Conservation (phyloP, 441 rosid genomes). For the Populus tomentosa region DNA sequence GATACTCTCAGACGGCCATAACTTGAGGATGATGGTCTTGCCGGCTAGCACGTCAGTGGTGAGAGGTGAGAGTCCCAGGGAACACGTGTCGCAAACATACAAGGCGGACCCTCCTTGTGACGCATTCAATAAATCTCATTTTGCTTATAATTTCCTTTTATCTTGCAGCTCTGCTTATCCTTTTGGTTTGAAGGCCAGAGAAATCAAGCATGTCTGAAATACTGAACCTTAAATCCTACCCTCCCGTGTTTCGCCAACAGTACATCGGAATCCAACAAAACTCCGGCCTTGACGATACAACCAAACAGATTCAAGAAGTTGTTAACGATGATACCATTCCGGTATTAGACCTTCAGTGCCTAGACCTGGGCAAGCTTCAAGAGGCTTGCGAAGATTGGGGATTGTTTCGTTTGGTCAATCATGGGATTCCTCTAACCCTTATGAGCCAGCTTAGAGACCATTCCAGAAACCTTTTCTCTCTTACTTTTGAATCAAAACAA, state of each 20-base stretch:
- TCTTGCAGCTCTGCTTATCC: background rate
- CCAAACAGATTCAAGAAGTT: slow-evolving; percentile 1
- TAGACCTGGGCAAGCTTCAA: slow-evolving; percentile 35
- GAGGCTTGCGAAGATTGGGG: slow-evolving; percentile 73
- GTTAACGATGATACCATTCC: slow-evolving; percentile 30
- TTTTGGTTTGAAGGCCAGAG: background rate
- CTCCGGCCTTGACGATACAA: background rate
- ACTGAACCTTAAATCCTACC: slow-evolving; percentile 49
- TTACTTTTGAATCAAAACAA: slow-evolving; percentile 51
- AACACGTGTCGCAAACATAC: background rate
- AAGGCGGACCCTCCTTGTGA: background rate
- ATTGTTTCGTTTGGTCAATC: slow-evolving; percentile 60
- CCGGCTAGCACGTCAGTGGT: background rate
- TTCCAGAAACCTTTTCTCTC: slow-evolving; percentile 37
- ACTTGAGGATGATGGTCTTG: background rate
- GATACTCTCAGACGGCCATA: background rate
- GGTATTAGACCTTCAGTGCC: slow-evolving; percentile 39
- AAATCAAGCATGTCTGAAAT: background rate
- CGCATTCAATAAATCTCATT: background rate
- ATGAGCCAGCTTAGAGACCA: slow-evolving; percentile 35
- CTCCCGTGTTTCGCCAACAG: slow-evolving; percentile 43
- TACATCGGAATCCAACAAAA: background rate
- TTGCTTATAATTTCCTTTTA: background rate
- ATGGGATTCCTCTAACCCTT: slow-evolving; percentile 50
- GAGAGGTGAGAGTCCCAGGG: background rate